A percentile compares a stretch with the other conserved stretches of the same genome.
Evolutionary conservation across 2,329 filamentous ascomycete species (phyloP).

Genomic region (Pseudonectria buxi): DNA sequence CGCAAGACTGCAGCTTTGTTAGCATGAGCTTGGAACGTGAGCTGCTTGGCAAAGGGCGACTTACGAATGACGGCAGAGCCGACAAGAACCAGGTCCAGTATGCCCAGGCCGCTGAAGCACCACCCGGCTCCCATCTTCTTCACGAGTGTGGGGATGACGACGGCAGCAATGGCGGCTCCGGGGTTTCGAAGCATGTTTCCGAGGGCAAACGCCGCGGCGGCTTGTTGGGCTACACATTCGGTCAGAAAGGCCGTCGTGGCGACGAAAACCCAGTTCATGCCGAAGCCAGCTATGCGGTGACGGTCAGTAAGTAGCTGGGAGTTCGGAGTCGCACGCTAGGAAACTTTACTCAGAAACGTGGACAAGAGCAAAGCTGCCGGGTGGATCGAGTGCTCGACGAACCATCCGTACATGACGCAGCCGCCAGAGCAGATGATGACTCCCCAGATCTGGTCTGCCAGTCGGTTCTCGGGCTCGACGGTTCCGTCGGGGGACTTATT

Average conservation of each 20-base stretch:
- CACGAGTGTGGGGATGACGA: slow-evolving; percentile 28
- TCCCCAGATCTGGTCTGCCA: slow-evolving; percentile 33
- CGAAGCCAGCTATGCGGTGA: slow-evolving; percentile 23
- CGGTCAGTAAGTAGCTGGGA: not conserved
- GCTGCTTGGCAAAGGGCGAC: not conserved
- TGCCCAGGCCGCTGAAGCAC: slow-evolving; percentile 32
- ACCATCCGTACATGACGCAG: slow-evolving; percentile 36
- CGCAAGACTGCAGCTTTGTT: not conserved
- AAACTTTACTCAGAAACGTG: slow-evolving; percentile 23
- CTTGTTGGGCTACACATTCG: slow-evolving; percentile 31
- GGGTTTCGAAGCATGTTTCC: slow-evolving; percentile 34
- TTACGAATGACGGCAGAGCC: slow-evolving; percentile 16
- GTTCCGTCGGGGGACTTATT: slow-evolving; percentile 6
- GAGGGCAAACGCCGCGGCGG: slow-evolving; percentile 34
- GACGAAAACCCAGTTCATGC: slow-evolving; percentile 36
- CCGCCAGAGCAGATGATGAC: slow-evolving; percentile 31
- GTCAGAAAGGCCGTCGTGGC: slow-evolving; percentile 35
- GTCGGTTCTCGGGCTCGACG: slow-evolving; percentile 31
- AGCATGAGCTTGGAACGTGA: not conserved
- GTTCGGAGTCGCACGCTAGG: no score
- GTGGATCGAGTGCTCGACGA: slow-evolving; percentile 23
- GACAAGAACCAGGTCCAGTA: slow-evolving; percentile 23
- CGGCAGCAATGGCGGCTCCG: slow-evolving; percentile 32
- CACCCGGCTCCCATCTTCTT: slow-evolving; percentile 30
- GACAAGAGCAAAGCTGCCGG: slow-evolving; percentile 22